phyloP scores from a whole-genome alignment of 148 eudicot species.

The Vaccinium darrowii region DNA sequence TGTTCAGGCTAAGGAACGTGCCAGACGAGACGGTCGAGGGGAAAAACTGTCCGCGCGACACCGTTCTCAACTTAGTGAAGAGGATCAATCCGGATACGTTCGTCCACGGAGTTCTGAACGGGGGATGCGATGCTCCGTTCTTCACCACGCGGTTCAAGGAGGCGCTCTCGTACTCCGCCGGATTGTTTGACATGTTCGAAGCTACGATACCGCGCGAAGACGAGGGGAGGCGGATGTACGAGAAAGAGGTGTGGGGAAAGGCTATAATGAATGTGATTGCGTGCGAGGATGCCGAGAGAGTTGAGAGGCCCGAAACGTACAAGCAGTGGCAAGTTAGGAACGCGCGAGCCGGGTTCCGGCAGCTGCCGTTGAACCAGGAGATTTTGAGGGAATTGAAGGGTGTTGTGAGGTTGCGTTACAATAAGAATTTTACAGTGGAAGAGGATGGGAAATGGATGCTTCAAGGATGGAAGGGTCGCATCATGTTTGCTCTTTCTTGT shows the following conservation, averaged over 20 bases:
- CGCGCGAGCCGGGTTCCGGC: slow-evolving; percentile 45
- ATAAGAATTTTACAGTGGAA: slow-evolving; percentile 51
- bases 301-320: slow-evolving; percentile 53
- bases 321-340: slow-evolving; percentile 59
- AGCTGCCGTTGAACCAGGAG: slow-evolving; percentile 32
- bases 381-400: slow-evolving; percentile 33
- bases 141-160: slow-evolving; percentile 53
- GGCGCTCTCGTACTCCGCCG: slow-evolving; percentile 38
- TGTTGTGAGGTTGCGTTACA: slow-evolving; percentile 34
- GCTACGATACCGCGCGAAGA: slow-evolving; percentile 38
- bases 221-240: slow-evolving; percentile 34
- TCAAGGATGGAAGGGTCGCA: slow-evolving; percentile 65
- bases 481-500: slow-evolving; percentile 36
- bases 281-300: slow-evolving; percentile 51
- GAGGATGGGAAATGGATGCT: slow-evolving; percentile 51
- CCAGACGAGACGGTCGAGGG: slow-evolving; percentile 36
- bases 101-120: slow-evolving; percentile 46
- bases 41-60: slow-evolving; percentile 24
- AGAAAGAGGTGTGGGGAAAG: slow-evolving; percentile 41
- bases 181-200: slow-evolving; percentile 46
- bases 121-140: slow-evolving; percentile 49
- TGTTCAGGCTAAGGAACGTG: slow-evolving; percentile 45
- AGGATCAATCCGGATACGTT: slow-evolving; percentile 31
- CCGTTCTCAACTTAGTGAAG: slow-evolving; percentile 17
- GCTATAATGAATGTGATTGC: slow-evolving; percentile 49